Conservation (phyloP, 139 green algal species). For the Closterium sp. region DNA sequence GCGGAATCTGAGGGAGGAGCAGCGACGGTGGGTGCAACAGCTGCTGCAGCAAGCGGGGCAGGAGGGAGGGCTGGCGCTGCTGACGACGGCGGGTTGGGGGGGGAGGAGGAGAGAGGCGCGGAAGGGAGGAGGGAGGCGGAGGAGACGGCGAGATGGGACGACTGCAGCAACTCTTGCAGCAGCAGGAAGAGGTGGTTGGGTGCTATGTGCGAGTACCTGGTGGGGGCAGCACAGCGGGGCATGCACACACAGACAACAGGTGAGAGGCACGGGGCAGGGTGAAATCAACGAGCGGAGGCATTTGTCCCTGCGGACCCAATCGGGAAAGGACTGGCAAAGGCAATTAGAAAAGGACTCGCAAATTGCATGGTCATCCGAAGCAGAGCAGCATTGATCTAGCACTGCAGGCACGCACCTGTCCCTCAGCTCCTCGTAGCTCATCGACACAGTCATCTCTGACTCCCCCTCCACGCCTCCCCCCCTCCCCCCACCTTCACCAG, state of each 20-base stretch:
- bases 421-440: neutral
- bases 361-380: no score
- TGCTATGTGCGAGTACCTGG: neutral
- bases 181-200: conserved; percentile 17
- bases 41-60: neutral
- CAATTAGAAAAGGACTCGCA: no score
- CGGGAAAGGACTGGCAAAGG: no score
- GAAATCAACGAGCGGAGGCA: neutral
- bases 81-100: neutral
- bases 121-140: neutral
- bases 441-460: neutral
- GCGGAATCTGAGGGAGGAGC: neutral
- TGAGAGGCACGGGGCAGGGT: neutral
- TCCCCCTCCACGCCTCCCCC: neutral
- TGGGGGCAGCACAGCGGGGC: neutral
- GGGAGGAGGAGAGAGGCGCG: neutral
- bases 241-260: neutral
- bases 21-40: conserved; percentile 23
- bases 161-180: conserved; percentile 10
- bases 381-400: no score
- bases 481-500: neutral
- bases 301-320: no score
- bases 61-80: neutral
- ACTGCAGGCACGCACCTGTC: neutral
- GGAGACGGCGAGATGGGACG: neutral